Base-by-base conservation (phyloP, 495 filamentous ascomycete genomes). In the Jackrogersella minutella region DNA sequence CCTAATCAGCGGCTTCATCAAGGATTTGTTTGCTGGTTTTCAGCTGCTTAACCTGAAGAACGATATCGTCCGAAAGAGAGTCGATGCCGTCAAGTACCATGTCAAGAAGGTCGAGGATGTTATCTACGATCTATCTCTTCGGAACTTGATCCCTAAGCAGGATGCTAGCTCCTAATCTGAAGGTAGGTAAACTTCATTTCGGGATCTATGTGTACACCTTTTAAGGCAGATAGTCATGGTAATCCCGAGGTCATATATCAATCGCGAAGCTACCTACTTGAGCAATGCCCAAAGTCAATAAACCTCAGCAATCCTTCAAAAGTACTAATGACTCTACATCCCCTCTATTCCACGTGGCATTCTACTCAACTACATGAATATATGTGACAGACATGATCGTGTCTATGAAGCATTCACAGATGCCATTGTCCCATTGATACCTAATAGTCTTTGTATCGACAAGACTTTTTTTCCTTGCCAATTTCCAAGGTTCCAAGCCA, bases 51-150 rank as follows among this genome's bases (percentile, higher is more conserved):
- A 98, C 73, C 78, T 99, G 59, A 99, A 98, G 85, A 99, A 99
- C 73, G 95, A 99, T 71, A 85, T 87, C 11, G 79, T 99, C 71
- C 83, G 95, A 40, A 92, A 90, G 78, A 87, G 92, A 57, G 93
- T 89, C 24, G 95, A 99, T 79, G 89, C 90, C 22, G 90, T 99
- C 74, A 99, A 99, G 82, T 99, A 98, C 64, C 89, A 89, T 62
- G 91, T 96, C 82, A 98, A 98, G 83, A 97, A 97, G 79, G 92
- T 96, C 34, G 95, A 99, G 81, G 95, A 99, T 77, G 93, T 99
- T 17, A 93, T 96, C 14, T 99, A 99, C 71, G 95, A 99, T 74
- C 81, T 99, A 26, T 92, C 90, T 4, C 78, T 98, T 74, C 85
- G 94, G 53, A 93, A 94, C 69, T 76, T 98, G 62, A 82, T 96